Evolutionary conservation across 192 early-diverging fungal species (phyloP).

Genomic region (Gaertneriomyces sp.): DNA sequence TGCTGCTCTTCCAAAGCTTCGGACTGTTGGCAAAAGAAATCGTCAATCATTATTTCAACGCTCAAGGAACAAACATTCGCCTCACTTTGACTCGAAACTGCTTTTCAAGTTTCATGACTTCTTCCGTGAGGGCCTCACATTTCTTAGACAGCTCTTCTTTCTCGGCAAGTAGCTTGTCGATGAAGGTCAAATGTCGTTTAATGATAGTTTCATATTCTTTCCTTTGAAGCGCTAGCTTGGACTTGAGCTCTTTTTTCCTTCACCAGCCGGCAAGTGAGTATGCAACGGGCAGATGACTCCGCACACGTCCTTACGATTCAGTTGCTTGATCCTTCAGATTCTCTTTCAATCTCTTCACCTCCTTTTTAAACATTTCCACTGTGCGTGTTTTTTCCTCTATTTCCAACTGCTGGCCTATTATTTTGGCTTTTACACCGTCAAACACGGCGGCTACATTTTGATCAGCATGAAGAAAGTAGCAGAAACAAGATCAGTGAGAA

Average conservation of each 20-base stretch:
- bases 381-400: conserved; percentile 46
- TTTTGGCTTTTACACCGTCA: conserved; percentile 56
- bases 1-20: conserved; percentile 48
- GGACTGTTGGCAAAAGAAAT: conserved; percentile 21
- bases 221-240: conserved; percentile 50
- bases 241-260: conserved; percentile 54
- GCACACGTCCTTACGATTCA: conserved; percentile 25
- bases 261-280: neutral
- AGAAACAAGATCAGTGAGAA: no score
- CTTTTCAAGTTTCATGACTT: conserved; percentile 49
- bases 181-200: conserved; percentile 55
- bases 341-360: conserved; percentile 42
- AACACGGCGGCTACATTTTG: conserved; percentile 40
- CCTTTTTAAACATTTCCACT: conserved; percentile 39
- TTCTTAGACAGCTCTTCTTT: conserved; percentile 57
- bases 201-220: conserved; percentile 61
- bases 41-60: neutral
- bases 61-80: neutral
- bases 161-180: conserved; percentile 54
- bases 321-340: conserved; percentile 30
- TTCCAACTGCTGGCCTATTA: conserved; percentile 52
- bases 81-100: conserved; percentile 46
- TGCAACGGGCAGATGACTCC: neutral
- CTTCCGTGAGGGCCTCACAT: conserved; percentile 45
- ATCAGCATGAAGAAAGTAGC: neutral